Base-by-base conservation (phyloP, 257 asterid species). In the Solanum verrucosum region DNA sequence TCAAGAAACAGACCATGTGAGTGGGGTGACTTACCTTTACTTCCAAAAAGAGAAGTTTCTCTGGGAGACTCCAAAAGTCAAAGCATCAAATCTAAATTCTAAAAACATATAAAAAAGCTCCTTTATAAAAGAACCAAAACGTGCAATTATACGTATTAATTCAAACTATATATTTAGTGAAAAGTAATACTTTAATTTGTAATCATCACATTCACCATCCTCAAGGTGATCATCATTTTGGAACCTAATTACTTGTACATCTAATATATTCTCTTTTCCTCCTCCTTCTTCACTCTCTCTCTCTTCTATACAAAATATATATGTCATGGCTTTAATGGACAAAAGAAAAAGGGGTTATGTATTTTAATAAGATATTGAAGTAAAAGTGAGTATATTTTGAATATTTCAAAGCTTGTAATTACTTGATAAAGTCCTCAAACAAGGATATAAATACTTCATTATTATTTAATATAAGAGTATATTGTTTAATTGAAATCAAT, bases 31-130 rank as follows among this genome's bases (percentile, higher is more conserved):
- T 88, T 84, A 91, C 91, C 95, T 94, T 94, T 92, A 94, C 91
- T 93, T 94, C 97, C 96, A 93, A 94, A 95, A 94, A 94, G 98
- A 95, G 97, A 90, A 95, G 95, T 93, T 92, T 88, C 91, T 89
- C 90, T 85, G 92, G 81, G 92, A 90, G 89, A 93, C 93, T 90
- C 96, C 96, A 92, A 90, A 92, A 93, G 97, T 91, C 96, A 92
- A 94, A 92, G 91, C 91, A 92, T 92, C 95, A 93, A 94, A 93
- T 93, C 96, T 87, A 84, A 88, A 93, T 49, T 49, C 70, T 49
- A 14, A 79, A 74, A 74, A 31, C 44, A 91, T 91, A 93, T 89
- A 86, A 90, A 94, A 95, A 95, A 92, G 94, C 93, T 67, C 86
- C 93, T 93, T 94, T 94, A 88, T 87, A 85, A 93, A 94, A 92